A percentile compares a stretch with the other conserved stretches of the same genome.
These are phyloP conservation scores for Cryptococcus sp. DNA, from an alignment of 1,284 basidiomycete genomes.

Conservation along the genomic window DNA sequence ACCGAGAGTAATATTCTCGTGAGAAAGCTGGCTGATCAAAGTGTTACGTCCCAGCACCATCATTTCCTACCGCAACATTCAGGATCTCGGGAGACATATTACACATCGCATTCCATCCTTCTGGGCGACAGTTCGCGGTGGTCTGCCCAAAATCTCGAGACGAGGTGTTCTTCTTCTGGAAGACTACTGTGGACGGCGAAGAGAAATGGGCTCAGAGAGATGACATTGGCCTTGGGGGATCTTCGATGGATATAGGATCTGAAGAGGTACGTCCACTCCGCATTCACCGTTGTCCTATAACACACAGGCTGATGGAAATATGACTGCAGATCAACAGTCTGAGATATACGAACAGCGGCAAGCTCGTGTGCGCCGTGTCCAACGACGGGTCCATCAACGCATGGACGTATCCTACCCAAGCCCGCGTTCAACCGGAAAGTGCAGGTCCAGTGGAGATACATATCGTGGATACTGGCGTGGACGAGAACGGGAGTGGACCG, in stretches of 20 bases:
- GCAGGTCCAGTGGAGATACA: not conserved
- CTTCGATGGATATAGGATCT: slow-evolving; percentile 30
- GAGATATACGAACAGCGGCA: slow-evolving; percentile 39
- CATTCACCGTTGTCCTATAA: too few species aligned
- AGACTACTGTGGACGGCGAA: slow-evolving; percentile 16
- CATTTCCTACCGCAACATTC: slow-evolving; percentile 31
- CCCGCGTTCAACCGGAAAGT: slow-evolving; percentile 1
- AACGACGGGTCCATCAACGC: slow-evolving; percentile 46
- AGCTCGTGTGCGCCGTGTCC: slow-evolving; percentile 40
- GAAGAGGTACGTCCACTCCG: slow-evolving; percentile 37
- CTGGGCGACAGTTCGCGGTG: slow-evolving; percentile 43
- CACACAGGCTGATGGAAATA: too few species aligned
- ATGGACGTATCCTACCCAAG: slow-evolving; percentile 41
- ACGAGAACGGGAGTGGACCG: slow-evolving; percentile 8
- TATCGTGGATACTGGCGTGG: not conserved
- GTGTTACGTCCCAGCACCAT: slow-evolving; percentile 18
- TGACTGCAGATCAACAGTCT: slow-evolving; percentile 44
- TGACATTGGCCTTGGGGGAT: slow-evolving; percentile 40
- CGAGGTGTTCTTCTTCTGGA: slow-evolving; percentile 44
- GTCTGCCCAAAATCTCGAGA: slow-evolving; percentile 38
- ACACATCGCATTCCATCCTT: slow-evolving; percentile 46
- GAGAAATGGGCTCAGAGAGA: slow-evolving; percentile 37
- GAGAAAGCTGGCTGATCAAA: not conserved
- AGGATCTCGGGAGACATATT: slow-evolving; percentile 42
- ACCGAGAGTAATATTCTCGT: not conserved